Evolutionary conservation across 352 stramenopile species (phyloP), one percentile per base, ranked within the genome.

Genomic region (Globisporangium barbulae): DNA sequence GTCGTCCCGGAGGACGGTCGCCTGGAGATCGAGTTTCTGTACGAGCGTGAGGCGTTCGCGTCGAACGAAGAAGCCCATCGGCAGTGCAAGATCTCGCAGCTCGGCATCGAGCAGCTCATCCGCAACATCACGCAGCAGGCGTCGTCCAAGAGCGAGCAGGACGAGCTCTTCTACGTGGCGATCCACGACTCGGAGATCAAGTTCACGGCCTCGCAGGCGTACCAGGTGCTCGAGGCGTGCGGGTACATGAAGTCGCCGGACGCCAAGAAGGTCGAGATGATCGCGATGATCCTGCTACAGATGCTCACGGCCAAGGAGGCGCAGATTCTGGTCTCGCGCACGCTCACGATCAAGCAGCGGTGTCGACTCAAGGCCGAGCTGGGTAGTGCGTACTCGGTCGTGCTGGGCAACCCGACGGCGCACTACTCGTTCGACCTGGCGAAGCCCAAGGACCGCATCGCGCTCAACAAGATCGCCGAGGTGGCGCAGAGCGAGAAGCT

Each of bases 241-340:
- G 79, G 80, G 0, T 76, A 89, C 22, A 68, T 93, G 10, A 81
- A 83, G 17, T 68, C 76, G 0, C 74, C 78, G 25, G 74, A 74
- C 52, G 53, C 31, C 21, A 69, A 74, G 58, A 82, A 83, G 58
- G 76, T 96, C 33, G 74, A 90, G 39, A 81, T 81, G 9, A 77
- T 97, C 9, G 79, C 81, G 17, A 72, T 90, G 22, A 63, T 96
- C 31, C 62, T 97, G 21, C 78, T 78, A 3, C 89, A 97, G 72
- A 96, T 97, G 90, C 74, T 93, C 5, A 94, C 87, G 3, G 69
- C 79, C 0, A 82, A 89, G 44, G 88, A 97, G 13, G 84, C 83
- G 0, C 83, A 93, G 48, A 72, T 86, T 15, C 68, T 94, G 0
- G 83, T 92, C 2, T 85, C 76, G 2, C 73, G 74, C 3, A 88